These are phyloP conservation scores for Neofusicoccum parvum DNA, from an alignment of 2,329 filamentous ascomycete genomes.

Conservation along the genomic window DNA sequence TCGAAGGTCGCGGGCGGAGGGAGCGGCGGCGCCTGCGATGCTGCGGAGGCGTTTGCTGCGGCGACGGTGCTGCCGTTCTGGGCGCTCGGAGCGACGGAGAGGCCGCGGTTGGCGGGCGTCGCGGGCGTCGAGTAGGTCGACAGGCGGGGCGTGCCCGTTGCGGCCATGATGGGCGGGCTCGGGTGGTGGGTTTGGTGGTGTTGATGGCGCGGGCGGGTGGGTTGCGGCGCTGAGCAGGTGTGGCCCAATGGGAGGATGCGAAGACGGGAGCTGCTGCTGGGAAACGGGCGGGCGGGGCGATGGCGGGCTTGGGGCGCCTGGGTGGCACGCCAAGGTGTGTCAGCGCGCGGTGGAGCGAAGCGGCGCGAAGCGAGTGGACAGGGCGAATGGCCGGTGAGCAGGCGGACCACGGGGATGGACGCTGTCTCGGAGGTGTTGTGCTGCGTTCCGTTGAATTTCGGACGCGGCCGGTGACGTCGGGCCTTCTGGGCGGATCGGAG, in stretches of 20 bases:
- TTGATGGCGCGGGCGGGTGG: not conserved
- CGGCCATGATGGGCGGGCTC: constrained; percentile 10
- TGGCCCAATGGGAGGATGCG: not conserved
- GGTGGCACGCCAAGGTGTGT: not conserved
- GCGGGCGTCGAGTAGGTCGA: constrained; percentile 13
- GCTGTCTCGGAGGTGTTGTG: not conserved
- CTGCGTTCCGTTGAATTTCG: not conserved
- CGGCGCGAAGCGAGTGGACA: constrained; percentile 6
- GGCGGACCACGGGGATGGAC: constrained; percentile 3
- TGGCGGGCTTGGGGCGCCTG: not conserved
- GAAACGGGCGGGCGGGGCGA: not conserved
- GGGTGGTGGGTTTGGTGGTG: not conserved
- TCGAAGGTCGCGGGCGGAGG: constrained; percentile 84
- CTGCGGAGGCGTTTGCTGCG: not conserved
- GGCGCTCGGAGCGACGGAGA: constrained; percentile 1
- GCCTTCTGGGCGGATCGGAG: not conserved
- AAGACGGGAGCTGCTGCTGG: not conserved
- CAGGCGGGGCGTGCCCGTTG: constrained; percentile 16
- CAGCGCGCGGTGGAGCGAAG: constrained; percentile 4
- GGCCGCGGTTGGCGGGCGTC: constrained; percentile 4
- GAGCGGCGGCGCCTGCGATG: constrained; percentile 53
- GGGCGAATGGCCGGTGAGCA: not conserved
- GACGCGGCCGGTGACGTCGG: constrained; percentile 17
- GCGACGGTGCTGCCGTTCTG: not conserved
- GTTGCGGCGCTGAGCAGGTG: not conserved